Percentiles rank a stretch among this genome's conserved stretches.
These are phyloP conservation scores for Erysimum cheiranthoides DNA, from an alignment of 345 rosid species.

Conservation along the genomic window DNA sequence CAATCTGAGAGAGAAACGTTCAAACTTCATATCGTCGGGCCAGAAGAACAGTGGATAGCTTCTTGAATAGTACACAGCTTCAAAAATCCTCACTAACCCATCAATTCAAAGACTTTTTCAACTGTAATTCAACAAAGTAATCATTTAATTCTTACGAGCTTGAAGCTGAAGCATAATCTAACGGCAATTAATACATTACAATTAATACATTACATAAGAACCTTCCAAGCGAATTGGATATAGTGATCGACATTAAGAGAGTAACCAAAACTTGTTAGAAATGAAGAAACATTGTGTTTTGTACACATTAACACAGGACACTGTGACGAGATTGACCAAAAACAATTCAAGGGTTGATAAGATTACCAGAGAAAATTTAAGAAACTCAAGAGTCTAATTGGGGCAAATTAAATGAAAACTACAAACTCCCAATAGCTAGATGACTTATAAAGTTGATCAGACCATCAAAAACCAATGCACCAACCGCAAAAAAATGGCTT, in stretches of 20 bases:
- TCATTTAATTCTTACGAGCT: neutral
- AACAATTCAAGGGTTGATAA: neutral
- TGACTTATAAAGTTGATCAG: neutral
- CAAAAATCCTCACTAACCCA: neutral
- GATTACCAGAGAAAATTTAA: neutral
- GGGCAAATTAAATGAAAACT: neutral
- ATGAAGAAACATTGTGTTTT: neutral
- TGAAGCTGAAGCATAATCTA: neutral
- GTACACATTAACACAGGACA: neutral
- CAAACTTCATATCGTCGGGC: too few species aligned
- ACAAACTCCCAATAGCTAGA: neutral
- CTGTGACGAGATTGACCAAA: neutral
- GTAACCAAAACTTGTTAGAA: neutral
- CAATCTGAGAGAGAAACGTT: neutral
- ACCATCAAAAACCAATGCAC: neutral
- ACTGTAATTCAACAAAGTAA: neutral
- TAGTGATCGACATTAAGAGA: neutral
- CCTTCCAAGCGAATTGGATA: neutral
- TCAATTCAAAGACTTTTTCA: neutral
- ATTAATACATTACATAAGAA: neutral
- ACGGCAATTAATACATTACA: neutral
- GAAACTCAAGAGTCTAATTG: neutral
- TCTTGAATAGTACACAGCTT: neutral
- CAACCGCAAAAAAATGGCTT: neutral
- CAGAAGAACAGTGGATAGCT: neutral